A percentile compares a stretch with the other conserved stretches of the same genome.
phyloP scores from a whole-genome alignment of 2,329 filamentous ascomycete genomes.

The Cladosporium velox region DNA sequence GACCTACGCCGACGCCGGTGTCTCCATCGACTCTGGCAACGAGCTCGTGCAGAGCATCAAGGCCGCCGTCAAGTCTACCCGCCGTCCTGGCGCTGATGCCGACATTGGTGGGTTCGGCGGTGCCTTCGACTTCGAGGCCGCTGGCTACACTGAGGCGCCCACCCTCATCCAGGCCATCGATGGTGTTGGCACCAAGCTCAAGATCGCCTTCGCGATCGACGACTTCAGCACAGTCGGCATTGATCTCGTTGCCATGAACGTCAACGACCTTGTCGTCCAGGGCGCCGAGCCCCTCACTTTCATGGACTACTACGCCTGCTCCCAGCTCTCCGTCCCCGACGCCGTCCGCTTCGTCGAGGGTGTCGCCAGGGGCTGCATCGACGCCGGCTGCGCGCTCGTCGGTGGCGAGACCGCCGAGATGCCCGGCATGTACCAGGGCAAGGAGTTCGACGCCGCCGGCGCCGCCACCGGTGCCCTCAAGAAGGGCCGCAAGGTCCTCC shows the following conservation, averaged over 20 bases:
- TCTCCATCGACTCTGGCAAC: constrained; percentile 93
- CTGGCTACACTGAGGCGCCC: constrained; percentile 73
- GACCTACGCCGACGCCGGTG: constrained; percentile 90
- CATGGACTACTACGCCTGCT: constrained; percentile 96
- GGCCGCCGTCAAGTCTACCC: constrained; percentile 80
- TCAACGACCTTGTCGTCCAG: constrained; percentile 95
- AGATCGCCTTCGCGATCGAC: constrained; percentile 85
- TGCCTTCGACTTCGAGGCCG: constrained; percentile 73
- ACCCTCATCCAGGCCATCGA: constrained; percentile 93
- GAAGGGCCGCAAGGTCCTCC: constrained; percentile 66
- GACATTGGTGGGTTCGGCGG: constrained; percentile 96
- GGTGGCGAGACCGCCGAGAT: constrained; percentile 98
- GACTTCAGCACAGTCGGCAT: constrained; percentile 95
- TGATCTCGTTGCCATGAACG: constrained; percentile 97
- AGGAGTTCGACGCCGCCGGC: constrained; percentile 91
- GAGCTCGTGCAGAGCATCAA: constrained; percentile 91
- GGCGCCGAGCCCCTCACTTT: constrained; percentile 94
- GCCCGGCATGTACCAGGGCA: constrained; percentile 87
- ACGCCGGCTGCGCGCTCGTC: constrained; percentile 86
- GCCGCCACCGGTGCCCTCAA: constrained; percentile 83
- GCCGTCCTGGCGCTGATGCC: constrained; percentile 82
- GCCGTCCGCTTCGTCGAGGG: constrained; percentile 88
- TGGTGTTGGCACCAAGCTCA: constrained; percentile 94
- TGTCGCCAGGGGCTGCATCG: constrained; percentile 81
- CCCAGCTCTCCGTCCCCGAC: constrained; percentile 74